Conservation (phyloP, 345 rosid species). For the Physaria fendleri region DNA sequence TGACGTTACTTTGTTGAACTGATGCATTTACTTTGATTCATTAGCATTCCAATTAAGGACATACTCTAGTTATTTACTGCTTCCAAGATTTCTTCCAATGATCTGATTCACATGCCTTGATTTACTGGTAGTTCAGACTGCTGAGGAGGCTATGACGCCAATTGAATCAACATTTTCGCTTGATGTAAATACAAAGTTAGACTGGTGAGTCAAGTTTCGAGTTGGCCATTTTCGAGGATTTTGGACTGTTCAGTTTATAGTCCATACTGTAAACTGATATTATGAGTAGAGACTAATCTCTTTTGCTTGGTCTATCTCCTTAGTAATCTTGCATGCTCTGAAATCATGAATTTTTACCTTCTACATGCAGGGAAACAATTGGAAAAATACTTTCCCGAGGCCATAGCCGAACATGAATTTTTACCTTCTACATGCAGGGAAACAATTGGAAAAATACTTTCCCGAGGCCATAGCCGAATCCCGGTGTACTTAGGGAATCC, state of each 20-base stretch:
- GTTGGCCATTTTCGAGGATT: constrained; percentile 9
- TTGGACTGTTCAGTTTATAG: background rate
- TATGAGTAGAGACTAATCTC: background rate
- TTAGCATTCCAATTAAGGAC: background rate
- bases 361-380: constrained; percentile 63
- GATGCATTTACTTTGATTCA: background rate
- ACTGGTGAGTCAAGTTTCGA: constrained; percentile 50
- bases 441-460: constrained; percentile 74
- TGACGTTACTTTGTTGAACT: background rate
- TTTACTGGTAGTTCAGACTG: constrained; percentile 47
- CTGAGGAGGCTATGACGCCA: constrained; percentile 87
- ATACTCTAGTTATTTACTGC: background rate
- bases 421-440: constrained; percentile 48
- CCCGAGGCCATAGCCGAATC: constrained; percentile 74
- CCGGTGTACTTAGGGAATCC: constrained; percentile 69
- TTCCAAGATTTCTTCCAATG: constrained; percentile 8
- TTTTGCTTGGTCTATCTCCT: background rate
- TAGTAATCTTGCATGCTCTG: background rate
- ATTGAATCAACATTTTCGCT: constrained; percentile 81
- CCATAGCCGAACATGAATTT: constrained; percentile 75
- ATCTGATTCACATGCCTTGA: constrained; percentile 3
- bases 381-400: constrained; percentile 76
- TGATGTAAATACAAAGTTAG: constrained; percentile 71
- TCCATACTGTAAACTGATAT: background rate
- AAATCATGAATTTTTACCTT: constrained; percentile 4